A percentile compares a stretch with the other conserved stretches of the same genome.
Evolutionary conservation across 441 rosid genomes (phyloP).

Genomic region (Adansonia madagascariensis): DNA sequence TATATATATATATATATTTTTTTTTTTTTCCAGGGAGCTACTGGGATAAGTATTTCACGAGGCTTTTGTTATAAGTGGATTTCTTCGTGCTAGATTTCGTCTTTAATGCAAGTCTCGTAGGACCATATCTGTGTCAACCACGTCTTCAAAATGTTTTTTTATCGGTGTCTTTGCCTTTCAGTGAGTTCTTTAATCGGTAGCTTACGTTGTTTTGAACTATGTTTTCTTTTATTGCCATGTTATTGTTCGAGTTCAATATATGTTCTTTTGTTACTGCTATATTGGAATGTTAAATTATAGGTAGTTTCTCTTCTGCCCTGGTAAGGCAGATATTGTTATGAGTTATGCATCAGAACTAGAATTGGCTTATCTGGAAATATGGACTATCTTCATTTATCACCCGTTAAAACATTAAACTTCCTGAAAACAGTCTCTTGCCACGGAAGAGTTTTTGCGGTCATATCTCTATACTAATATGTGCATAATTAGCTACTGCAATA

Average conservation of each 20-base stretch:
- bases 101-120: conserved; percentile 24
- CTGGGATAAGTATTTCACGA: conserved; percentile 26
- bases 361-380: no score
- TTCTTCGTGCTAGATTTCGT: conserved; percentile 12
- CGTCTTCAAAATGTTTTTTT: not conserved
- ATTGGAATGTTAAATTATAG: not conserved
- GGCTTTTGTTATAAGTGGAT: conserved; percentile 21
- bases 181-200: conserved; percentile 16
- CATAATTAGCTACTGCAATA: conserved; percentile 51
- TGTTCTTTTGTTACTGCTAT: not conserved
- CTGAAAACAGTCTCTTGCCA: no score
- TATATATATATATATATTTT: not conserved
- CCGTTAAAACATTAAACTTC: no score
- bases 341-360: no score
- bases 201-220: conserved; percentile 1
- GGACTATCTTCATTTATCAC: no score
- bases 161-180: conserved; percentile 2
- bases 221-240: not conserved
- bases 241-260: not conserved
- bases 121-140: not conserved
- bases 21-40: conserved; percentile 34
- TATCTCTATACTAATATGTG: no score
- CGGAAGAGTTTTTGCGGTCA: no score
- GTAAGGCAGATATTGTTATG: no score
- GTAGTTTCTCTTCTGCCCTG: no score